phyloP scores from a whole-genome alignment of 305 asterid species.

The Plantago rigida region DNA sequence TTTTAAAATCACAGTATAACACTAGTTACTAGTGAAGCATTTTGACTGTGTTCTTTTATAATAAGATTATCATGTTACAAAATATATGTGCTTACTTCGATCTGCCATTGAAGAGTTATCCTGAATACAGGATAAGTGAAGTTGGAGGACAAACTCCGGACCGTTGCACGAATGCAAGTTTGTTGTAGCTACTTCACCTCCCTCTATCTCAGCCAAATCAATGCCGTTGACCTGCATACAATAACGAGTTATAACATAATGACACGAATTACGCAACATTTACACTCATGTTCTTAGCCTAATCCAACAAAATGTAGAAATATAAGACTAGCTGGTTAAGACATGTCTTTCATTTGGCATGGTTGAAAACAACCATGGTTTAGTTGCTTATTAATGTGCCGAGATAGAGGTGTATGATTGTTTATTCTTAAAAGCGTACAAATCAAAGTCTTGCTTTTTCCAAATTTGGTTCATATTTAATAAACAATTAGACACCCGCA shows the following conservation, averaged over 20 bases:
- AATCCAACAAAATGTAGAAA: not conserved
- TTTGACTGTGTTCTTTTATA: constrained; percentile 1
- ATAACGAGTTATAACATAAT: constrained; percentile 15
- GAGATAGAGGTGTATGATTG: too few relatives aligned
- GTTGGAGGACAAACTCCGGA: constrained; percentile 45
- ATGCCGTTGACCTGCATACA: constrained; percentile 52
- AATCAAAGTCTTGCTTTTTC: too few relatives aligned
- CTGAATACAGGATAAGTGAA: constrained; percentile 33
- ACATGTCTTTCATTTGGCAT: not conserved
- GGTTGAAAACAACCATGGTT: not conserved
- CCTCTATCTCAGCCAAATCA: constrained; percentile 43
- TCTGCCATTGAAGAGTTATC: constrained; percentile 24
- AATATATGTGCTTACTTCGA: constrained; percentile 34
- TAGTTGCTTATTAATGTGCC: too few relatives aligned
- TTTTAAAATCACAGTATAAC: constrained; percentile 3
- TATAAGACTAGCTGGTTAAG: not conserved
- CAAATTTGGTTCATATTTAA: too few relatives aligned
- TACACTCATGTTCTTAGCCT: constrained; percentile 1
- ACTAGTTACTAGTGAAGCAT: constrained; percentile 9
- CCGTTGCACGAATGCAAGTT: constrained; percentile 59
- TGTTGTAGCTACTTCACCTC: constrained; percentile 67
- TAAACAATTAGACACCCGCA: too few relatives aligned
- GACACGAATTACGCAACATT: not conserved
- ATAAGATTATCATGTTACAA: constrained; percentile 8
- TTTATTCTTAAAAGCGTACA: too few relatives aligned